Evolutionary conservation across 306 rosid species (phyloP).

Genomic region (Sophora flavescens): DNA sequence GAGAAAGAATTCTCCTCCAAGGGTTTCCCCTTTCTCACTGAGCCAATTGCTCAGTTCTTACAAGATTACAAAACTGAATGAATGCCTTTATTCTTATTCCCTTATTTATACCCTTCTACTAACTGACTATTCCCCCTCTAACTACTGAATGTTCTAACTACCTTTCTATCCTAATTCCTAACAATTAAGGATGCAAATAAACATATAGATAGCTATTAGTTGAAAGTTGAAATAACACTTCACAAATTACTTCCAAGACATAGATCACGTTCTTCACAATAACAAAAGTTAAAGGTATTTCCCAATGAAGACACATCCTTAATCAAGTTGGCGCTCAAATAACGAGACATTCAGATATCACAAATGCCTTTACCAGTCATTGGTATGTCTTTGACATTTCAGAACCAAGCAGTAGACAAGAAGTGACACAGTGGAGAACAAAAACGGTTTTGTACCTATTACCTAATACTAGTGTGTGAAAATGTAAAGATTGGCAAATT

Average conservation of each 20-base stretch:
- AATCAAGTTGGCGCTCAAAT: slow-evolving; percentile 22
- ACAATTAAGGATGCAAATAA: background rate
- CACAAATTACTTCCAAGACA: slow-evolving; percentile 5
- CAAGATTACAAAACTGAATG: too few relatives aligned
- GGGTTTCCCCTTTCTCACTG: too few relatives aligned
- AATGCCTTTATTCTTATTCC: too few relatives aligned
- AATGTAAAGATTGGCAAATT: slow-evolving; percentile 2
- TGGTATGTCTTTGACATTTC: slow-evolving; percentile 19
- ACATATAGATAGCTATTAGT: background rate
- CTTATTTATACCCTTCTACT: too few relatives aligned
- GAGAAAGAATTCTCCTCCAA: too few relatives aligned
- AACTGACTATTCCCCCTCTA: too few relatives aligned
- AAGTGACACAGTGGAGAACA: background rate
- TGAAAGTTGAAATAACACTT: slow-evolving; percentile 25
- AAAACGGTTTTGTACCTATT: background rate
- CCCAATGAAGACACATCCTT: background rate
- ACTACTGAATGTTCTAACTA: too few relatives aligned
- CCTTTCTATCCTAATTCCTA: too few relatives aligned
- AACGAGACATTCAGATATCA: background rate
- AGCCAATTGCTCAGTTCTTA: too few relatives aligned
- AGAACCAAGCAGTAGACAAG: slow-evolving; percentile 3
- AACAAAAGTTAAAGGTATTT: slow-evolving; percentile 3
- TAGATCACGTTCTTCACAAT: slow-evolving; percentile 1
- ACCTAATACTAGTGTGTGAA: background rate
- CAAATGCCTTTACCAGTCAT: slow-evolving; percentile 5